A percentile compares a stretch with the other conserved stretches of the same genome.
These are phyloP conservation scores for Coelastrella sp. DNA, from an alignment of 139 green algal species.

Conservation along the genomic window DNA sequence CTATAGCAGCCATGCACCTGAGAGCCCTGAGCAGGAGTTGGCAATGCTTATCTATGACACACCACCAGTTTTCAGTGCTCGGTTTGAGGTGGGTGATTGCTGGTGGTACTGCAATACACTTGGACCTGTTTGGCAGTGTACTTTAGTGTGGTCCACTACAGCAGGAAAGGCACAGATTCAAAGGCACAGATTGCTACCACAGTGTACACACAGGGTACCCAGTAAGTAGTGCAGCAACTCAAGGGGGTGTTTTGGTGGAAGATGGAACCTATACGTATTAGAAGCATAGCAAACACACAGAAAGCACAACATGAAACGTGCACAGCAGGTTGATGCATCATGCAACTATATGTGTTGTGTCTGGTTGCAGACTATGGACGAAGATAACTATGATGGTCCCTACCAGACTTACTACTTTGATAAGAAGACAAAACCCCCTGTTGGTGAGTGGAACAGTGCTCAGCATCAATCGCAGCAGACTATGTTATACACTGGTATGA, in stretches of 20 bases:
- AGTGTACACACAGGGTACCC: too few species aligned
- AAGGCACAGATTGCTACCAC: too few species aligned
- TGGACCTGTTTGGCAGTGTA: not conserved
- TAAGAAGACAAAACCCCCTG: not conserved
- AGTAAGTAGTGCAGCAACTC: too few species aligned
- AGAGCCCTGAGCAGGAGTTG: constrained; percentile 83
- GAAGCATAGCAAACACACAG: too few species aligned
- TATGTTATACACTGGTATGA: not conserved
- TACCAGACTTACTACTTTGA: constrained; percentile 66
- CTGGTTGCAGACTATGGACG: constrained; percentile 54
- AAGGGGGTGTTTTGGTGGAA: too few species aligned
- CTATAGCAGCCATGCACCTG: constrained; percentile 68
- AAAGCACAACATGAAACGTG: too few species aligned
- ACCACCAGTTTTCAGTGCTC: constrained; percentile 69
- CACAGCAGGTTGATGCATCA: too few species aligned
- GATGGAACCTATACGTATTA: too few species aligned
- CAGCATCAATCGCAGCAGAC: too few species aligned
- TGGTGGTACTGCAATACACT: not conserved
- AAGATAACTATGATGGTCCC: constrained; percentile 85
- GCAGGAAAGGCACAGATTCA: too few species aligned
- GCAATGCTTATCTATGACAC: constrained; percentile 82
- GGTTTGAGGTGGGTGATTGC: constrained; percentile 67
- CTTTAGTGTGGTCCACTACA: too few species aligned
- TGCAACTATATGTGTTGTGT: not conserved
- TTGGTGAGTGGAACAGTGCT: not conserved